These are phyloP conservation scores for Didymella pinodella DNA, from an alignment of 2,329 filamentous ascomycete species.

Conservation along the genomic window DNA sequence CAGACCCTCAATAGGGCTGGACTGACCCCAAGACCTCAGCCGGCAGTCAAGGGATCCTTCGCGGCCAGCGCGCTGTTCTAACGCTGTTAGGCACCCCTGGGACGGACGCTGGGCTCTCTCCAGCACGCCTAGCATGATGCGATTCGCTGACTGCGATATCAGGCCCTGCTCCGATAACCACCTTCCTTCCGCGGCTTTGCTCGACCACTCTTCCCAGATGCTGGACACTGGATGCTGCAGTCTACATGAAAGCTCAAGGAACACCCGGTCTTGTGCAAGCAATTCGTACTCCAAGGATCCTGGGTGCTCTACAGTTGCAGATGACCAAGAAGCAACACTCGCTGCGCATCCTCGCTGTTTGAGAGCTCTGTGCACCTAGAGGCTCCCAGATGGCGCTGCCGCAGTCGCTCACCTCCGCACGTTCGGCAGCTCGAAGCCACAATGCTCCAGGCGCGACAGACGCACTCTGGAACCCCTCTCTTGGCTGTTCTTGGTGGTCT, in stretches of 20 bases:
- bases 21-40: slow-evolving; percentile 9
- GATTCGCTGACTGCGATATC: slow-evolving; percentile 10
- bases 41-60: slow-evolving; percentile 16
- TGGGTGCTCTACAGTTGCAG: background rate
- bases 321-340: background rate
- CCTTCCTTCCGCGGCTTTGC: slow-evolving; percentile 19
- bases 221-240: background rate
- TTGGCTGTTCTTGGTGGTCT: slow-evolving; percentile 2
- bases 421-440: slow-evolving; percentile 3
- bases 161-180: slow-evolving; percentile 9
- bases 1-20: slow-evolving; percentile 11
- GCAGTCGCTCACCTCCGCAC: slow-evolving; percentile 4
- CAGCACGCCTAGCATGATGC: slow-evolving; percentile 2
- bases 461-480: background rate
- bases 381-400: slow-evolving; percentile 6
- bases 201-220: background rate
- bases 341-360: background rate
- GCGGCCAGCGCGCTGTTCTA: slow-evolving; percentile 23
- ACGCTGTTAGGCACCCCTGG: slow-evolving; percentile 26
- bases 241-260: background rate
- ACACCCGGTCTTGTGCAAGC: slow-evolving; percentile 3
- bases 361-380: slow-evolving; percentile 9
- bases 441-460: background rate
- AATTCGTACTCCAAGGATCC: background rate
- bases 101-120: slow-evolving; percentile 10